These are phyloP conservation scores for Gnaphalium uliginosum DNA, from an alignment of 129 eudicot species.

Conservation along the genomic window DNA sequence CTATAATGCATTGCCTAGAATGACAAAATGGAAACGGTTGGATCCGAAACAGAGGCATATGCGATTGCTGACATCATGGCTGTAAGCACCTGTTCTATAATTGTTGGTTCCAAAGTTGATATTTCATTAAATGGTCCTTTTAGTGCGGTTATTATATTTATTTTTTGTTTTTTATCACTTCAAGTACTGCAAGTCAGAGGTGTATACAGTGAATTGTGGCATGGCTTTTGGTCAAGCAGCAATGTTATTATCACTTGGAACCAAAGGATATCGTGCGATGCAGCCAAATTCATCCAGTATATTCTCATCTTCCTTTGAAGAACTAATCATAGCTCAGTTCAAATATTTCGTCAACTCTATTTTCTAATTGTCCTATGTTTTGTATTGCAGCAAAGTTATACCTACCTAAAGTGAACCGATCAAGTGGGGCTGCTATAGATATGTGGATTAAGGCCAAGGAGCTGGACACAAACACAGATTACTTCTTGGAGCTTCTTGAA, in stretches of 20 bases:
- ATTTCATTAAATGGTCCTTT: no score
- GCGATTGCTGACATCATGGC: constrained; percentile 80
- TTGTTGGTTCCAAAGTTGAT: background rate
- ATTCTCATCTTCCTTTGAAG: constrained; percentile 24
- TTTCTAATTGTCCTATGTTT: background rate
- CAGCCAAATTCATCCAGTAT: constrained; percentile 72
- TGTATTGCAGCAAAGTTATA: constrained; percentile 68
- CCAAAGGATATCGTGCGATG: constrained; percentile 66
- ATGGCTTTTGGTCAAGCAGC: constrained; percentile 97
- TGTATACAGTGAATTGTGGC: constrained; percentile 68
- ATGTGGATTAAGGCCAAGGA: constrained; percentile 95
- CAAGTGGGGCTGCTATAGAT: constrained; percentile 73
- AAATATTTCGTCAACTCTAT: background rate
- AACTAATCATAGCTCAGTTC: background rate
- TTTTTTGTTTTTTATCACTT: constrained; percentile 3
- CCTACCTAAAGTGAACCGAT: constrained; percentile 62
- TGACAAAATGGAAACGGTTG: constrained; percentile 65
- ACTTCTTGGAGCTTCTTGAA: constrained; percentile 59
- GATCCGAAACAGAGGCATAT: constrained; percentile 75
- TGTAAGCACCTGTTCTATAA: constrained; percentile 46
- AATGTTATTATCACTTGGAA: constrained; percentile 83
- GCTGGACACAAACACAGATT: constrained; percentile 63
- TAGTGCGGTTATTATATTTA: constrained; percentile 1
- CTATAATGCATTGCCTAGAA: constrained; percentile 40
- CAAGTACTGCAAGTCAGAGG: constrained; percentile 61